Conservation (phyloP, 805 yeast genomes). For the Wickerhamiella australiensis region DNA sequence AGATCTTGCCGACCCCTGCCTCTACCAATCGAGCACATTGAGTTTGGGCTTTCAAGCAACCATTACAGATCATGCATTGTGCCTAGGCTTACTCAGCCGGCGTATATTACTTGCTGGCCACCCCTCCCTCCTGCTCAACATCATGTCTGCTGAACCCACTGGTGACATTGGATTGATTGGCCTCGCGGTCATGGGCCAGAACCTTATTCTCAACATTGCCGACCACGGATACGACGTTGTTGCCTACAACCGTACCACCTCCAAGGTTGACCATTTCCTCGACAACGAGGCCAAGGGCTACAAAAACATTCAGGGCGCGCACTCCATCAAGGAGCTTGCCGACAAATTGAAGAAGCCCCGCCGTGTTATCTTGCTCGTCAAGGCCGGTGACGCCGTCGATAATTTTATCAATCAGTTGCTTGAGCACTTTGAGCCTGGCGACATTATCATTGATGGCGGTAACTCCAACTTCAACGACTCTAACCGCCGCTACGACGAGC, state of each 20-base stretch:
- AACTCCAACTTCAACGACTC: slow-evolving; percentile 99
- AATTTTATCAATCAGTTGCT: slow-evolving; percentile 74
- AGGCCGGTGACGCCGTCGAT: slow-evolving; percentile 95
- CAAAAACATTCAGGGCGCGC: slow-evolving; percentile 90
- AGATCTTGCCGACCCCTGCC: too few species aligned
- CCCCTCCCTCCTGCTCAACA: background rate
- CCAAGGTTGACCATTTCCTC: slow-evolving; percentile 90
- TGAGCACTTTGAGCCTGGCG: slow-evolving; percentile 90
- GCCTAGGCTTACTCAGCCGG: slow-evolving; percentile 4
- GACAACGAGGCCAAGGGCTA: slow-evolving; percentile 84
- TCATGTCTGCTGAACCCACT: slow-evolving; percentile 14
- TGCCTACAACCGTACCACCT: slow-evolving; percentile 94
- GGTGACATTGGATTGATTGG: slow-evolving; percentile 99
- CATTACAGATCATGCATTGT: background rate
- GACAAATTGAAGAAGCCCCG: slow-evolving; percentile 93
- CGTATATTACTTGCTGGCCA: slow-evolving; percentile 4
- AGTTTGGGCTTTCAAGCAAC: background rate
- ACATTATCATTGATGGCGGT: slow-evolving; percentile 98
- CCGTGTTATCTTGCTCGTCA: slow-evolving; percentile 84
- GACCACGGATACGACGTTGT: slow-evolving; percentile 98
- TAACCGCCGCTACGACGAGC: slow-evolving; percentile 89
- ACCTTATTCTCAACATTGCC: slow-evolving; percentile 92
- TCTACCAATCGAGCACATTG: too few species aligned
- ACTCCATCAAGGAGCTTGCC: slow-evolving; percentile 75
- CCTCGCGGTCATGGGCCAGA: slow-evolving; percentile 98